phyloP scores from a whole-genome alignment of 495 filamentous ascomycete species.

The Chaetomium tenue region DNA sequence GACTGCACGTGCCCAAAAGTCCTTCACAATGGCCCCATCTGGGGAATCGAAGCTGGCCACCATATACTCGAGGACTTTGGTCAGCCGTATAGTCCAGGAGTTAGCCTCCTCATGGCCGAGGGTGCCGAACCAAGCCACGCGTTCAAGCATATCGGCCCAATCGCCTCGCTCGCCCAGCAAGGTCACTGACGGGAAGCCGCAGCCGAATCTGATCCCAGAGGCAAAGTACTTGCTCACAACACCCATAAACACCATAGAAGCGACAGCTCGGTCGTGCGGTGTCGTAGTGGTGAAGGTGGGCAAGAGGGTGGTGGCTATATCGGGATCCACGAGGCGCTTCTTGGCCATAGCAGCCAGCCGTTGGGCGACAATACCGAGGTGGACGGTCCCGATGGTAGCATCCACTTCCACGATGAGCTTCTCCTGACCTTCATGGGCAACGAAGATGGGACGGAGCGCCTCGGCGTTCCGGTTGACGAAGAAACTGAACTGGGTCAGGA shows the following conservation, averaged over 20 bases:
- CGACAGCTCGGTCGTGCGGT: constrained; percentile 30
- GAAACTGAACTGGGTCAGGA: constrained; percentile 54
- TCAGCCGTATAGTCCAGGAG: constrained; percentile 5
- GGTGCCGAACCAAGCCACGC: constrained; percentile 6
- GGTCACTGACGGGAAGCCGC: constrained; percentile 43
- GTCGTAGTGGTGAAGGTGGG: constrained; percentile 40
- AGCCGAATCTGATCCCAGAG: constrained; percentile 23
- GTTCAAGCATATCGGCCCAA: constrained; percentile 31
- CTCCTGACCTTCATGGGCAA: constrained; percentile 34
- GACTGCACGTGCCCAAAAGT: constrained; percentile 7
- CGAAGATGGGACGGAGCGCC: constrained; percentile 46
- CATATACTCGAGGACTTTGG: constrained; percentile 10
- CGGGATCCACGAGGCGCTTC: constrained; percentile 6
- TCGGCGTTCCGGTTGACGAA: constrained; percentile 52
- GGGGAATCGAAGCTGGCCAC: constrained; percentile 10
- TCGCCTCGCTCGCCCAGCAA: constrained; percentile 37
- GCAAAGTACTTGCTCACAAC: constrained; percentile 34
- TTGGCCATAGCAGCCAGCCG: constrained; percentile 12
- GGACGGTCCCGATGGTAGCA: constrained; percentile 1
- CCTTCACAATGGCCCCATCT: neutral
- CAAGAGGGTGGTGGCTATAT: constrained; percentile 31
- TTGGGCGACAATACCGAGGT: constrained; percentile 1
- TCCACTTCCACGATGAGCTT: constrained; percentile 9
- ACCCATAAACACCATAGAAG: constrained; percentile 38
- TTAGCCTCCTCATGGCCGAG: constrained; percentile 1